These are phyloP conservation scores for Rubia peregrina DNA, from an alignment of 305 asterid species.

Conservation along the genomic window DNA sequence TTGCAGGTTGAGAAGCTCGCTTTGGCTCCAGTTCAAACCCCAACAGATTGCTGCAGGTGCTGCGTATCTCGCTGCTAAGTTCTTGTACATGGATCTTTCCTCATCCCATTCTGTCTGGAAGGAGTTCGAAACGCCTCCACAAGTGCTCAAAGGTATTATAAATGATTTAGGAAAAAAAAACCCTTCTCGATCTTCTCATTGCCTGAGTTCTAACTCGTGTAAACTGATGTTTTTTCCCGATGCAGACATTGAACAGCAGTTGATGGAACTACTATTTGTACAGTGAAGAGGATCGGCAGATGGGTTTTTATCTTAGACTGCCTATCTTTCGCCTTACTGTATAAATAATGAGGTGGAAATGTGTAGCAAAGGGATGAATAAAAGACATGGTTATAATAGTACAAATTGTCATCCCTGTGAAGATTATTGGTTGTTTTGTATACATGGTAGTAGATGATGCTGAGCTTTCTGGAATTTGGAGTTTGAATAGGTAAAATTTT, in stretches of 20 bases:
- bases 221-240: constrained; percentile 3
- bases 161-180: background rate
- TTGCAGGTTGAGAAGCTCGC: constrained; percentile 84
- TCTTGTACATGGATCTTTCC: constrained; percentile 65
- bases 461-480: background rate
- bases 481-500: background rate
- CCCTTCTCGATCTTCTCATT: background rate
- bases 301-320: background rate
- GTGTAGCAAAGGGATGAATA: constrained; percentile 1
- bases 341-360: background rate
- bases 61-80: constrained; percentile 89
- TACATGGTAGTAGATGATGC: constrained; percentile 5
- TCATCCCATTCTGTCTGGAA: constrained; percentile 64
- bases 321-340: background rate
- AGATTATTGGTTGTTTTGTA: background rate
- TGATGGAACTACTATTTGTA: constrained; percentile 62
- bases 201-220: background rate
- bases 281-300: constrained; percentile 10
- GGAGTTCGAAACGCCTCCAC: constrained; percentile 70
- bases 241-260: constrained; percentile 79
- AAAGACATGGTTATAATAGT: background rate
- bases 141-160: constrained; percentile 65
- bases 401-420: background rate
- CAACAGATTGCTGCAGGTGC: constrained; percentile 98
- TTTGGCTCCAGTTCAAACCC: constrained; percentile 99